phyloP scores from a whole-genome alignment of 2,329 filamentous ascomycete species.

The Diplodia intermedia region DNA sequence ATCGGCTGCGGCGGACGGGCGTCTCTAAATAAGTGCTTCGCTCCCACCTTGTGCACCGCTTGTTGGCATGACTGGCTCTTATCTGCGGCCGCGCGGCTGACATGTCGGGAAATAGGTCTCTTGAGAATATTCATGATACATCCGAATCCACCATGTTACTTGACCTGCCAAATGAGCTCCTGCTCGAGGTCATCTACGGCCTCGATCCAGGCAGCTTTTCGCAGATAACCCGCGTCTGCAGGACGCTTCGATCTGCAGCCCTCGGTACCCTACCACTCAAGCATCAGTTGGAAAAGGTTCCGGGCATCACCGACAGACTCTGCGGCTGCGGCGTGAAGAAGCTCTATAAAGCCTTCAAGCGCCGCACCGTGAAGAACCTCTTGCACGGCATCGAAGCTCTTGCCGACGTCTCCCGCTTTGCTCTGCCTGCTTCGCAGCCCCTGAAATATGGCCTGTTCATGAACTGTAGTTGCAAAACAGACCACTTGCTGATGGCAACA shows the following conservation, averaged over 20 bases:
- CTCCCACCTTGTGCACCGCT: neutral
- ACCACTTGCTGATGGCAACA: conserved; percentile 23
- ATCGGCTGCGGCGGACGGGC: neutral
- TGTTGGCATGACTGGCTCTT: conserved; percentile 10
- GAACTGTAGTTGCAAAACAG: conserved; percentile 18
- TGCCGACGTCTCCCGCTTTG: conserved; percentile 6
- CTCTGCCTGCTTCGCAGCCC: conserved; percentile 11
- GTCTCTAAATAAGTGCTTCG: neutral
- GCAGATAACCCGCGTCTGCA: conserved; percentile 36
- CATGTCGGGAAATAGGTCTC: neutral
- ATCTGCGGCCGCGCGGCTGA: conserved; percentile 10
- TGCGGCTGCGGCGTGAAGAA: neutral
- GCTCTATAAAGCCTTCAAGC: conserved; percentile 4
- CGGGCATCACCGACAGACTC: conserved; percentile 28
- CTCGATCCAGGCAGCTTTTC: conserved; percentile 40
- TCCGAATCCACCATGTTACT: conserved; percentile 33
- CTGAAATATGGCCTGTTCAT: conserved; percentile 21
- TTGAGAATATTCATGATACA: neutral
- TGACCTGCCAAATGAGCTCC: conserved; percentile 38
- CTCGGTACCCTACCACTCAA: conserved; percentile 35
- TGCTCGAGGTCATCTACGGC: conserved; percentile 35
- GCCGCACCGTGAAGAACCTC: neutral
- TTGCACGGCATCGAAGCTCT: conserved; percentile 16
- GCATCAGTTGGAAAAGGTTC: conserved; percentile 35
- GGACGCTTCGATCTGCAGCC: conserved; percentile 37